A percentile compares a stretch with the other conserved stretches of the same genome.
Conservation (phyloP, 2,329 filamentous ascomycete species). For the Colletotrichum sidae region DNA sequence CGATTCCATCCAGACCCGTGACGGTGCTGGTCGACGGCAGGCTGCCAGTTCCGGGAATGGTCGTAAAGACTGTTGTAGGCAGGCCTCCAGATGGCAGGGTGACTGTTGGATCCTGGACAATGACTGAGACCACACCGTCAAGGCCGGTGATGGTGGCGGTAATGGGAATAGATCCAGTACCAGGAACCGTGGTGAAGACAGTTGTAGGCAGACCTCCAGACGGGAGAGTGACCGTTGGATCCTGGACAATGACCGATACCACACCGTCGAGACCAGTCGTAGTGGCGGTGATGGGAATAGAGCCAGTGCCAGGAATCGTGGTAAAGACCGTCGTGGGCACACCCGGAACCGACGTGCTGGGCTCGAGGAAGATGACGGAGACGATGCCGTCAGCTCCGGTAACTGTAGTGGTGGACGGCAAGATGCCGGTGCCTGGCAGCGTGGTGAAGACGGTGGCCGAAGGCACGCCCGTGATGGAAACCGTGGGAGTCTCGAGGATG, state of each 20-base stretch:
- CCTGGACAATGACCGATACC: constrained; percentile 14
- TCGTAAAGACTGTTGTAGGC: constrained; percentile 1
- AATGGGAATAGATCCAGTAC: not conserved
- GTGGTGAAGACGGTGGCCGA: constrained; percentile 9
- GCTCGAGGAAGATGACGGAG: not conserved
- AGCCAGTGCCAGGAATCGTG: constrained; percentile 6
- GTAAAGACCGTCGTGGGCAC: not conserved
- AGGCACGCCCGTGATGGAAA: not conserved
- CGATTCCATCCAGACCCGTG: not conserved
- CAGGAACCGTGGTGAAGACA: constrained; percentile 10
- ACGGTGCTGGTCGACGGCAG: not conserved
- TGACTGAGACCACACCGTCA: not conserved
- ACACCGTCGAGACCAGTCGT: constrained; percentile 6
- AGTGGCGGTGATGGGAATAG: not conserved
- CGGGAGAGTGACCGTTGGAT: not conserved
- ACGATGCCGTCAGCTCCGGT: constrained; percentile 11
- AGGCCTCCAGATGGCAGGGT: not conserved
- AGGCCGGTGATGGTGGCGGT: not conserved
- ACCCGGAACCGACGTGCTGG: no score
- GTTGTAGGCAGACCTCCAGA: not conserved
- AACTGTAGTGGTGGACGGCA: not conserved
- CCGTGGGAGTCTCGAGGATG: constrained; percentile 1
- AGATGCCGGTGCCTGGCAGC: constrained; percentile 2
- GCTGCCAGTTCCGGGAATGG: not conserved
- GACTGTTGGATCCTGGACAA: not conserved